A percentile compares a stretch with the other conserved stretches of the same genome.
phyloP scores from a whole-genome alignment of 352 stramenopile genomes.

The Pythium scleroteichum region DNA sequence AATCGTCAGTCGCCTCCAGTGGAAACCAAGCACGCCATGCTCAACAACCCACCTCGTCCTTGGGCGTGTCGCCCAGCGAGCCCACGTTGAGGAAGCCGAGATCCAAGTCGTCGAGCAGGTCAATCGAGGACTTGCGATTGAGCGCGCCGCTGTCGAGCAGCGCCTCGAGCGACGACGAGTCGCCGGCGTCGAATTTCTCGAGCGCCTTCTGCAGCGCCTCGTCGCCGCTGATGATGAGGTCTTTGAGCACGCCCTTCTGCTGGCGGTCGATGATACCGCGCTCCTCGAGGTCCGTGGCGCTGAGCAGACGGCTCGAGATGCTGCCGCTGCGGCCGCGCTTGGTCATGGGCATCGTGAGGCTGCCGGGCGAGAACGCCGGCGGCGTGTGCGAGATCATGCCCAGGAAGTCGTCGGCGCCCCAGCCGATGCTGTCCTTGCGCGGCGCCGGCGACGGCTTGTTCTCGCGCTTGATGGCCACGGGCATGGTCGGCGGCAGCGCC shows the following conservation, averaged over 20 bases:
- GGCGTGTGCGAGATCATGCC: constrained; percentile 90
- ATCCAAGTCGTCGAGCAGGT: constrained; percentile 85
- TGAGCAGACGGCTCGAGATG: constrained; percentile 85
- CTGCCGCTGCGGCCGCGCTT: constrained; percentile 82
- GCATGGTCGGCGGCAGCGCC: constrained; percentile 61
- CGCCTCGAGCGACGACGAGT: constrained; percentile 82
- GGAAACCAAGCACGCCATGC: too few species aligned
- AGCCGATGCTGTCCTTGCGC: constrained; percentile 83
- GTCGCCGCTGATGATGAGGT: constrained; percentile 91
- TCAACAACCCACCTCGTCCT: constrained; percentile 55
- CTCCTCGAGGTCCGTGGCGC: constrained; percentile 88
- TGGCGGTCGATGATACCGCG: constrained; percentile 89
- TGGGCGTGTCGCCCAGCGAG: constrained; percentile 79
- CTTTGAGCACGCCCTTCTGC: constrained; percentile 91
- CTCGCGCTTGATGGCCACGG: constrained; percentile 75
- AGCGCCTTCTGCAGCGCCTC: constrained; percentile 87
- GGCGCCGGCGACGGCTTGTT: constrained; percentile 43
- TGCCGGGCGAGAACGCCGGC: constrained; percentile 89
- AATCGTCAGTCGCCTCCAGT: too few species aligned
- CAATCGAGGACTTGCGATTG: constrained; percentile 84
- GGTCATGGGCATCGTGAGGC: constrained; percentile 87
- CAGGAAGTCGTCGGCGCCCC: constrained; percentile 82
- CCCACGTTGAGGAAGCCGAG: constrained; percentile 88
- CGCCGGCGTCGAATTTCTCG: constrained; percentile 88
- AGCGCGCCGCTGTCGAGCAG: constrained; percentile 81